Percentiles rank a stretch among this genome's conserved stretches.
Evolutionary conservation across 2,329 filamentous ascomycete genomes (phyloP).

Genomic region (Colletotrichum truncatum): DNA sequence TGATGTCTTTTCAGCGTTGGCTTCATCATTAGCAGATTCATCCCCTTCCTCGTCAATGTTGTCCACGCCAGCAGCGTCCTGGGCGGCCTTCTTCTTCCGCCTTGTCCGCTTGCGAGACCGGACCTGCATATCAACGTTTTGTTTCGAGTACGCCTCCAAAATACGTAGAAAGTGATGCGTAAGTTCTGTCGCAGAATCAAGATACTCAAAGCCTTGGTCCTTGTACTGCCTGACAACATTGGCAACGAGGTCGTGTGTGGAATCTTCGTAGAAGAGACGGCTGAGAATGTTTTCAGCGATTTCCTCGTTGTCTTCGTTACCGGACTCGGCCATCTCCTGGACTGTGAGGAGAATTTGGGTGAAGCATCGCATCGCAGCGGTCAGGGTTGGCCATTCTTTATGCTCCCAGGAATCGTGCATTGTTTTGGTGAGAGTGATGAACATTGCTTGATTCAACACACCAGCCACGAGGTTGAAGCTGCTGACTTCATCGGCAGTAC

Average conservation of each 20-base stretch:
- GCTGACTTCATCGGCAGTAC: slow-evolving; percentile 64
- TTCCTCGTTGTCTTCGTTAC: slow-evolving; percentile 91
- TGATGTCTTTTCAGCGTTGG: slow-evolving; percentile 73
- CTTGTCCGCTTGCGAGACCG: slow-evolving; percentile 80
- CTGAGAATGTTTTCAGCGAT: slow-evolving; percentile 98
- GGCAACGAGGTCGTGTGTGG: slow-evolving; percentile 88
- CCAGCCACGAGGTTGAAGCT: slow-evolving; percentile 88
- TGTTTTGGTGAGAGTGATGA: slow-evolving; percentile 84
- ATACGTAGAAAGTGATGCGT: slow-evolving; percentile 92
- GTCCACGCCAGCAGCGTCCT: slow-evolving; percentile 47
- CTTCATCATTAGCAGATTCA: slow-evolving; percentile 77
- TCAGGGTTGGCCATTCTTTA: slow-evolving; percentile 88
- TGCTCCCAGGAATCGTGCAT: slow-evolving; percentile 83
- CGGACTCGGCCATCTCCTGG: slow-evolving; percentile 88
- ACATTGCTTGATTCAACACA: slow-evolving; percentile 94
- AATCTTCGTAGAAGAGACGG: slow-evolving; percentile 98
- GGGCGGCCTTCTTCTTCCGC: slow-evolving; percentile 75
- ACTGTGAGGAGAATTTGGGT: slow-evolving; percentile 93
- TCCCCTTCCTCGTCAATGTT: slow-evolving; percentile 68
- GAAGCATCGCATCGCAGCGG: slow-evolving; percentile 91
- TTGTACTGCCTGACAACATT: slow-evolving; percentile 87
- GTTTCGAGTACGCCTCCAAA: slow-evolving; percentile 91
- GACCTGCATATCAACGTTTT: slow-evolving; percentile 93
- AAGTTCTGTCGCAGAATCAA: slow-evolving; percentile 91
- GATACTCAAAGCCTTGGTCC: slow-evolving; percentile 91